Evolutionary conservation across 2,329 filamentous ascomycete genomes (phyloP).

Genomic region (Aspergillus thermomutatus): DNA sequence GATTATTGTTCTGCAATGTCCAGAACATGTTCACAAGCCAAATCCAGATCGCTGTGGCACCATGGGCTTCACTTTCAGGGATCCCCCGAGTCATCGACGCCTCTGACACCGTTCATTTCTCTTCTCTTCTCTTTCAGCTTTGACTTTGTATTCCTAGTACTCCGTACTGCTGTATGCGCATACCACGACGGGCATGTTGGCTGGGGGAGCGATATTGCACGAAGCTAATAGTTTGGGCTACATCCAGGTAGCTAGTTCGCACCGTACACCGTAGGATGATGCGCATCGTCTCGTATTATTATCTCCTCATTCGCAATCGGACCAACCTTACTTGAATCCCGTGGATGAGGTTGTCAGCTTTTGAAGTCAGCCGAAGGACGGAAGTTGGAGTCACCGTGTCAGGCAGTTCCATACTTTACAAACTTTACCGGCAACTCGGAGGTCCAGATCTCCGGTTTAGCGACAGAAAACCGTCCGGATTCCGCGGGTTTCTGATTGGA

Average conservation of each 20-base stretch:
- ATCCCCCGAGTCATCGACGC: not conserved
- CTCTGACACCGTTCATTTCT: not conserved
- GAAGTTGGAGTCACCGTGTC: too few relatives aligned
- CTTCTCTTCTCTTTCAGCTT: not conserved
- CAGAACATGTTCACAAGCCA: too few relatives aligned
- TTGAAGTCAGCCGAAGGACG: too few relatives aligned
- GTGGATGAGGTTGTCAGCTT: not conserved
- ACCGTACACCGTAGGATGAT: too few relatives aligned
- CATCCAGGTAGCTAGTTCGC: not conserved
- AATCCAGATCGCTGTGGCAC: not conserved
- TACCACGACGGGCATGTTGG: too few relatives aligned
- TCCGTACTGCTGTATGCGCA: too few relatives aligned
- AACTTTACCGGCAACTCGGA: constrained; percentile 10
- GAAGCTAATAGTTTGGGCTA: not conserved
- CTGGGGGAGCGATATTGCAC: not conserved
- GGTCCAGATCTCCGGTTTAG: constrained; percentile 3
- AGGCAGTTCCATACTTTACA: not conserved
- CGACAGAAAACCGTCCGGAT: not conserved
- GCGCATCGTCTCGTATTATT: not conserved
- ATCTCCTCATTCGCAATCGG: not conserved
- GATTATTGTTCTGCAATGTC: not conserved
- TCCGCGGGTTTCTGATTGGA: constrained; percentile 5
- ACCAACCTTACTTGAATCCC: not conserved
- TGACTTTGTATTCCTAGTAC: not conserved
- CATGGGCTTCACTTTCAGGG: not conserved